Evolutionary conservation across 129 eudicot genomes (phyloP).

Genomic region (Chrysanthemum makinoi): DNA sequence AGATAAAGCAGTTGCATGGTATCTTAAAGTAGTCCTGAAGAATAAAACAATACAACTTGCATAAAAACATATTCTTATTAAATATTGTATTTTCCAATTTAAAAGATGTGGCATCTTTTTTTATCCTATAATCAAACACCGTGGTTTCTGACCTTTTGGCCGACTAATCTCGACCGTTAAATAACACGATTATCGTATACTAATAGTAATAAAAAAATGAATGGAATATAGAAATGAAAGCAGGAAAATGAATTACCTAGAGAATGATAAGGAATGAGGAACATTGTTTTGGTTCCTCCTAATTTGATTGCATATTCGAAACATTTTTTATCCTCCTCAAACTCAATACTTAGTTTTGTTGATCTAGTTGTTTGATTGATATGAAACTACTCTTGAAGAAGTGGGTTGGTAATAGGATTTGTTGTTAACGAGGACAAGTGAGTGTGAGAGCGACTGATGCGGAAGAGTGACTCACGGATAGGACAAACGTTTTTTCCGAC

Average conservation of each 20-base stretch:
- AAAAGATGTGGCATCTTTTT: too few relatives aligned
- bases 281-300: background rate
- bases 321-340: background rate
- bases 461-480: slow-evolving; percentile 13
- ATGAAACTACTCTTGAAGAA: background rate
- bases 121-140: too few relatives aligned
- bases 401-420: background rate
- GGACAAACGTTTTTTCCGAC: slow-evolving; percentile 28
- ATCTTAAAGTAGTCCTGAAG: background rate
- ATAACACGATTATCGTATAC: too few relatives aligned
- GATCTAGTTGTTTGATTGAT: too few relatives aligned
- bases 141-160: too few relatives aligned
- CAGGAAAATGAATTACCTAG: background rate
- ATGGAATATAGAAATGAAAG: background rate
- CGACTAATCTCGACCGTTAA: background rate
- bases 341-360: too few relatives aligned
- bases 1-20: background rate
- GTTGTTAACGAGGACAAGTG: background rate
- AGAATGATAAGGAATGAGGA: slow-evolving; percentile 15
- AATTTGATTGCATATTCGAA: slow-evolving; percentile 26
- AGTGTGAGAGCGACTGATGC: slow-evolving; percentile 12
- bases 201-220: background rate
- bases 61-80: background rate
- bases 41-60: background rate
- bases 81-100: background rate